Evolutionary conservation across 129 eudicot species (phyloP).

Genomic region (Chrysanthemum makinoi): DNA sequence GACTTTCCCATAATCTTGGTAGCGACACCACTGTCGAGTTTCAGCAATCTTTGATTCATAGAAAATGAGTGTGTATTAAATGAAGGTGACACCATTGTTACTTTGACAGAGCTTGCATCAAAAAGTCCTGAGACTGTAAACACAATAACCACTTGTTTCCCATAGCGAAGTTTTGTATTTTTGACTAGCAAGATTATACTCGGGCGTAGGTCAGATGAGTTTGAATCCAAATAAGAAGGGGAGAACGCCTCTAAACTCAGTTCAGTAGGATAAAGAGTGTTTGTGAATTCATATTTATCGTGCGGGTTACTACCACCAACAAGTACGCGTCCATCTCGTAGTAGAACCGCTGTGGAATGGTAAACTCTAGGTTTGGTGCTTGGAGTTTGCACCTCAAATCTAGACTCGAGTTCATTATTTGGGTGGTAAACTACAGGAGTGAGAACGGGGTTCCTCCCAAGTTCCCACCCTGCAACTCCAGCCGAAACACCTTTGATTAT

Average conservation of each 20-base stretch:
- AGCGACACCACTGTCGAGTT: slow-evolving; percentile 14
- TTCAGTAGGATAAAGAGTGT: slow-evolving; percentile 9
- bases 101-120: slow-evolving; percentile 9
- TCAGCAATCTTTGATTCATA: slow-evolving; percentile 26
- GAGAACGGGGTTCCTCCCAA: slow-evolving; percentile 33
- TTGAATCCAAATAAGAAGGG: slow-evolving; percentile 32
- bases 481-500: slow-evolving; percentile 27
- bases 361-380: slow-evolving; percentile 27
- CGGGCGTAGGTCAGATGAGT: slow-evolving; percentile 16
- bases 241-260: slow-evolving; percentile 25
- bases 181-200: not conserved
- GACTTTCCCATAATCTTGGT: slow-evolving; percentile 22
- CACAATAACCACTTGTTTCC: not conserved
- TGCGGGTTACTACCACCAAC: too few relatives aligned
- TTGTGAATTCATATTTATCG: too few relatives aligned
- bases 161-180: not conserved
- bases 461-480: slow-evolving; percentile 26
- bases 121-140: slow-evolving; percentile 4
- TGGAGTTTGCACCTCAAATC: slow-evolving; percentile 28
- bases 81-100: slow-evolving; percentile 29
- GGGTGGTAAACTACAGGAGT: slow-evolving; percentile 23
- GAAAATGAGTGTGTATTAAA: slow-evolving; percentile 34
- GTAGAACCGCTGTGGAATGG: slow-evolving; percentile 20
- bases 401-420: slow-evolving; percentile 6
- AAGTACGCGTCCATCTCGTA: too few relatives aligned